Evolutionary conservation across 257 asterid species (phyloP).

Genomic region (Petrea volubilis): DNA sequence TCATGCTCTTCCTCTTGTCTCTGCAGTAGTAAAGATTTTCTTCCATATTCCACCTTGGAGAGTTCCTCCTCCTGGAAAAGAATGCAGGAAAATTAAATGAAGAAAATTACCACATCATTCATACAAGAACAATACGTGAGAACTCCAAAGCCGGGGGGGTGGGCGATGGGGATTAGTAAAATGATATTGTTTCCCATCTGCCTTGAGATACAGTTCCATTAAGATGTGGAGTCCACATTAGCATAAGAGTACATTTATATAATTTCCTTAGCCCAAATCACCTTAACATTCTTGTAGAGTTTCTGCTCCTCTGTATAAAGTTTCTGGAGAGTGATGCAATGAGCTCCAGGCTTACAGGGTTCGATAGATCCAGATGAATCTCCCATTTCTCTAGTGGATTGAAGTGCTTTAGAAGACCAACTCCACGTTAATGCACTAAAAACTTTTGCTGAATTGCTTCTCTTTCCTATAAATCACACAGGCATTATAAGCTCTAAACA

Average conservation of each 20-base stretch:
- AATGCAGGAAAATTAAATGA: background rate
- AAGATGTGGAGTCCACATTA: background rate
- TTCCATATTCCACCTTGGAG: constrained; percentile 63
- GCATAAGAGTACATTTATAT: background rate
- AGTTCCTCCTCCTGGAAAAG: constrained; percentile 60
- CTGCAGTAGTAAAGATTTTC: constrained; percentile 54
- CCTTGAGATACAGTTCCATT: background rate
- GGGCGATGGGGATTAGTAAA: background rate
- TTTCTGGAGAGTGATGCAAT: constrained; percentile 66
- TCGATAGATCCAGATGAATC: constrained; percentile 40
- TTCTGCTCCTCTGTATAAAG: constrained; percentile 71
- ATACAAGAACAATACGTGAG: background rate
- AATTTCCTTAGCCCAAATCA: constrained; percentile 28
- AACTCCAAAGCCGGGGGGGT: constrained; percentile 2
- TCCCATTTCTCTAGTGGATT: constrained; percentile 42
- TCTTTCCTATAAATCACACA: constrained; percentile 55
- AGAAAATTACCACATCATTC: background rate
- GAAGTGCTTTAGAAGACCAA: constrained; percentile 72
- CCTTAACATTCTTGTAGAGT: constrained; percentile 81
- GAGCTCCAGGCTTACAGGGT: constrained; percentile 87
- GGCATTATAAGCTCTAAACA: background rate
- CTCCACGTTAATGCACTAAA: constrained; percentile 73
- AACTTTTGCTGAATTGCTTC: constrained; percentile 67
- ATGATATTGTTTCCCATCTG: background rate
- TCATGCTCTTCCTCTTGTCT: constrained; percentile 74